Evolutionary conservation across 495 filamentous ascomycete genomes (phyloP).

Genomic region (Immersiella caudata): DNA sequence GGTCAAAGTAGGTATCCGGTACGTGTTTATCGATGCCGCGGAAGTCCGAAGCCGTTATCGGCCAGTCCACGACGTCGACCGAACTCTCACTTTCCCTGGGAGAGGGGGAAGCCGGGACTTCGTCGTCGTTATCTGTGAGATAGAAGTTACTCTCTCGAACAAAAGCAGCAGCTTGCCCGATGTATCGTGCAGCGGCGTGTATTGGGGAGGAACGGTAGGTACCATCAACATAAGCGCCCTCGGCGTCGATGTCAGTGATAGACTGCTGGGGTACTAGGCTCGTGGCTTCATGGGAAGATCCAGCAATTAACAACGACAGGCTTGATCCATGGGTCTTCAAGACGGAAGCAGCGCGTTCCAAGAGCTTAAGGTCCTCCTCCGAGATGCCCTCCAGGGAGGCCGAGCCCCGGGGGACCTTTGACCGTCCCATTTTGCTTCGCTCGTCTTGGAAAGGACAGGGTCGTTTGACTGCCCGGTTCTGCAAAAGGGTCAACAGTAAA

Average conservation of each 20-base stretch:
- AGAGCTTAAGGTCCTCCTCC: not conserved
- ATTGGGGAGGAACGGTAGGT: not conserved
- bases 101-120: not conserved
- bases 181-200: not conserved
- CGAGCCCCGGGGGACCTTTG: not conserved
- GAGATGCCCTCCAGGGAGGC: not conserved
- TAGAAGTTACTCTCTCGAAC: not conserved
- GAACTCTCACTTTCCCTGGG: not conserved
- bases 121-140: not conserved
- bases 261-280: not conserved
- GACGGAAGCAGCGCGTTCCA: slow-evolving; percentile 2
- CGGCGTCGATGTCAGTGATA: not conserved
- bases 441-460: slow-evolving; percentile 5
- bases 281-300: not conserved
- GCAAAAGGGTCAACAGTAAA: not conserved
- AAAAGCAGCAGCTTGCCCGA: not conserved
- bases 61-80: not conserved
- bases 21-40: not conserved
- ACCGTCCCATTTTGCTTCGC: not conserved
- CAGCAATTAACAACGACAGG: not conserved
- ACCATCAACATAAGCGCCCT: not conserved
- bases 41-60: not conserved
- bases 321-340: not conserved
- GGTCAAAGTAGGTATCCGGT: not conserved
- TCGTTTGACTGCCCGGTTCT: slow-evolving; percentile 6